These are phyloP conservation scores for Phyllosticta paracitricarpa DNA, from an alignment of 2,329 filamentous ascomycete species.

Conservation along the genomic window DNA sequence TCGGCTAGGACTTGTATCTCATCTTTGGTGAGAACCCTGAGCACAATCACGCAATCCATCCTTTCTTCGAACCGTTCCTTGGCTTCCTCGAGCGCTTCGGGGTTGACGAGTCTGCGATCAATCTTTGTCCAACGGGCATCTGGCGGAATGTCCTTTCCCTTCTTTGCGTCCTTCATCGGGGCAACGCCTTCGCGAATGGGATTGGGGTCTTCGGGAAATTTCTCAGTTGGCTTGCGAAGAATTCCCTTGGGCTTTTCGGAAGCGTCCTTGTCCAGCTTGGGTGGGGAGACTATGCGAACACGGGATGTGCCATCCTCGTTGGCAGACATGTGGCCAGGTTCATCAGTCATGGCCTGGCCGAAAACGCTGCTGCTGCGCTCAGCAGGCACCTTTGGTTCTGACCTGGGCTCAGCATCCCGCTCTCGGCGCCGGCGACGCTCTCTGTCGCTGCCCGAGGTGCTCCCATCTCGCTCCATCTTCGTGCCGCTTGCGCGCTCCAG, in stretches of 20 bases:
- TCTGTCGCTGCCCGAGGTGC: slow-evolving; percentile 21
- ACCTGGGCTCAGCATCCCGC: slow-evolving; percentile 10
- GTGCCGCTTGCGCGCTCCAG: slow-evolving; percentile 25
- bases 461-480: slow-evolving; percentile 19
- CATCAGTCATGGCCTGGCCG: slow-evolving; percentile 22
- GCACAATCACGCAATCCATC: slow-evolving; percentile 87
- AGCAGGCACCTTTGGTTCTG: slow-evolving; percentile 1
- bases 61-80: slow-evolving; percentile 86
- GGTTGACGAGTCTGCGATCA: slow-evolving; percentile 77
- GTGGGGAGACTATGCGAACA: slow-evolving; percentile 59
- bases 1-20: slow-evolving; percentile 83
- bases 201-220: slow-evolving; percentile 79
- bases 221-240: slow-evolving; percentile 67
- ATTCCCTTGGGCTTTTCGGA: slow-evolving; percentile 69
- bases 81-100: slow-evolving; percentile 73
- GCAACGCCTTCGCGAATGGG: slow-evolving; percentile 83
- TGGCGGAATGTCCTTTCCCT: slow-evolving; percentile 54
- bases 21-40: slow-evolving; percentile 76
- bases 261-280: slow-evolving; percentile 48
- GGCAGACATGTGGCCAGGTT: slow-evolving; percentile 23
- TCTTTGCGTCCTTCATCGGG: slow-evolving; percentile 79
- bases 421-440: slow-evolving; percentile 24
- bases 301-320: slow-evolving; percentile 20
- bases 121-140: slow-evolving; percentile 92
- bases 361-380: slow-evolving; percentile 22